These are phyloP conservation scores for Quambalaria eucalypti DNA, from an alignment of 1,284 basidiomycete genomes.

Conservation along the genomic window DNA sequence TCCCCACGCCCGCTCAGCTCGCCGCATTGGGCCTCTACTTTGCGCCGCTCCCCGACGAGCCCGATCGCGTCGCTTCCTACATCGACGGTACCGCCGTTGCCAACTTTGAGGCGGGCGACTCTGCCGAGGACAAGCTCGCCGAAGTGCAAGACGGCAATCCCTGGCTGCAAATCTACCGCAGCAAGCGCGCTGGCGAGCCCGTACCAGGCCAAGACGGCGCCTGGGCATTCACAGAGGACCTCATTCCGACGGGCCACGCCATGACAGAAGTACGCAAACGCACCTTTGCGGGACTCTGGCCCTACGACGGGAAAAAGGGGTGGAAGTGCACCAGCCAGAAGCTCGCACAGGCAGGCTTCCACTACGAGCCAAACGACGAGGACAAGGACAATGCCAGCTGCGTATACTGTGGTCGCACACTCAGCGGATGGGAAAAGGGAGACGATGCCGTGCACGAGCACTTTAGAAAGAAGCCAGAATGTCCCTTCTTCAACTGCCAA, in stretches of 20 bases:
- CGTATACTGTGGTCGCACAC: slow-evolving; percentile 36
- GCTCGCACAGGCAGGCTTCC: slow-evolving; percentile 45
- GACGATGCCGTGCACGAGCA: slow-evolving; percentile 46
- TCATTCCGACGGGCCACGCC: slow-evolving; percentile 31
- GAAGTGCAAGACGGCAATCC: slow-evolving; percentile 16
- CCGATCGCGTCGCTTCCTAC: slow-evolving; percentile 37
- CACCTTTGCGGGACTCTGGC: slow-evolving; percentile 42
- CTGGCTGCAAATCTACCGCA: slow-evolving; percentile 23
- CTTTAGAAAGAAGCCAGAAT: slow-evolving; percentile 31
- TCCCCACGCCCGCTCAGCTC: slow-evolving; percentile 29
- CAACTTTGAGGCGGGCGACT: slow-evolving; percentile 31
- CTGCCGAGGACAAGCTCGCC: slow-evolving; percentile 22
- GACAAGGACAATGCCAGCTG: slow-evolving; percentile 42
- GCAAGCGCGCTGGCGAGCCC: slow-evolving; percentile 9
- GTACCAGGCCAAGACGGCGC: slow-evolving; percentile 11
- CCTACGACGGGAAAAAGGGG: slow-evolving; percentile 42
- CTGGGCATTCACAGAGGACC: slow-evolving; percentile 17
- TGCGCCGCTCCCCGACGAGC: slow-evolving; percentile 16
- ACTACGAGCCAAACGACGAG: slow-evolving; percentile 32
- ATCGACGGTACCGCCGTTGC: slow-evolving; percentile 22
- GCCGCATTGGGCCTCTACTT: slow-evolving; percentile 39
- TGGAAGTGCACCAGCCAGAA: slow-evolving; percentile 46
- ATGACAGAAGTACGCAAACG: slow-evolving; percentile 35
- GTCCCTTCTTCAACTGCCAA: slow-evolving; percentile 39
- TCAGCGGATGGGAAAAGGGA: slow-evolving; percentile 45